A percentile compares a stretch with the other conserved stretches of the same genome.
Evolutionary conservation across 306 rosid species (phyloP).

Genomic region (peach (Prunus persica)): DNA sequence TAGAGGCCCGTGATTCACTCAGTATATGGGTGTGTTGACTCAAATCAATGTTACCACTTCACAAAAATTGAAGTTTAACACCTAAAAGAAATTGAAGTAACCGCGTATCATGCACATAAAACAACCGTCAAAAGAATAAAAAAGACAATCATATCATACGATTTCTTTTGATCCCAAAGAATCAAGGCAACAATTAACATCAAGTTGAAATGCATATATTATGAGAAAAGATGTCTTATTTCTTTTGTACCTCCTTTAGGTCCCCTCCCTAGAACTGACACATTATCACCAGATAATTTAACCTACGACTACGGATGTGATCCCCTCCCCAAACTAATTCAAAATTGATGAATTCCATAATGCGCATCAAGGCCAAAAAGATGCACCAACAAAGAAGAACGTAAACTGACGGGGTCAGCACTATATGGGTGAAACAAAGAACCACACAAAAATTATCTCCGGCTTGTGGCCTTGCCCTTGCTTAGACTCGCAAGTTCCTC

Average conservation of each 20-base stretch:
- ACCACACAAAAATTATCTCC: constrained; percentile 34
- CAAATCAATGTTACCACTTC: too few species aligned
- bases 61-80: too few species aligned
- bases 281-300: constrained; percentile 15
- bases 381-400: constrained; percentile 16
- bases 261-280: constrained; percentile 10
- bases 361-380: constrained; percentile 30
- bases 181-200: constrained; percentile 6
- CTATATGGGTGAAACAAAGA: constrained; percentile 1
- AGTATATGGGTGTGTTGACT: too few species aligned
- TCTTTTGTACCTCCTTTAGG: constrained; percentile 9
- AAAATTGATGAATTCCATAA: constrained; percentile 16
- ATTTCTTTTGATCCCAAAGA: constrained; percentile 18
- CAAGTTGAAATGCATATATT: not conserved
- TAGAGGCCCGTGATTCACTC: too few species aligned
- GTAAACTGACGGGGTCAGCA: not conserved
- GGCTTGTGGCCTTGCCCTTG: constrained; percentile 75
- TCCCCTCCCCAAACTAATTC: constrained; percentile 7
- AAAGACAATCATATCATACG: not conserved
- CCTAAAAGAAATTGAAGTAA: too few species aligned
- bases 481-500: constrained; percentile 88
- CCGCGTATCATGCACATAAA: too few species aligned
- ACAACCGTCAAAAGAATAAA: too few species aligned
- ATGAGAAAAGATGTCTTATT: not conserved
- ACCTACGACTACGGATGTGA: constrained; percentile 20